Percentiles rank a stretch among this genome's conserved stretches.
phyloP scores from a whole-genome alignment of 495 filamentous ascomycete species.

The Penicillium simplicissimum region DNA sequence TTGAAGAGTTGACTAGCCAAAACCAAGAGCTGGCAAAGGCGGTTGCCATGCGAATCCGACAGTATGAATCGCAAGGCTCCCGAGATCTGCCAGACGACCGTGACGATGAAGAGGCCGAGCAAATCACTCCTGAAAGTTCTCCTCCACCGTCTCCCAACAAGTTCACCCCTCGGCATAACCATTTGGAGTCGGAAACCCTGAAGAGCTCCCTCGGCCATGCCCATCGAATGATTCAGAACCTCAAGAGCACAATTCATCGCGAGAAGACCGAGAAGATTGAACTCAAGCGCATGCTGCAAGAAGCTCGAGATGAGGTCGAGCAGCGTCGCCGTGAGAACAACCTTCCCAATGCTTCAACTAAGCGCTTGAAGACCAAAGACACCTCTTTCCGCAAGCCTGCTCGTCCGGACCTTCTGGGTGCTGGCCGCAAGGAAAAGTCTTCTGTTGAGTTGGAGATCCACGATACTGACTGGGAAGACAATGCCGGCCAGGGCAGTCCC shows the following conservation, averaged over 20 bases:
- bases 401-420: constrained; percentile 73
- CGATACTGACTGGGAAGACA: constrained; percentile 91
- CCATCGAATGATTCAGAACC: constrained; percentile 91
- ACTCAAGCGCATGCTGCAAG: constrained; percentile 91
- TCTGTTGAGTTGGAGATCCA: constrained; percentile 63
- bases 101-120: constrained; percentile 64
- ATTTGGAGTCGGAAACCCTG: constrained; percentile 89
- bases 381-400: constrained; percentile 75
- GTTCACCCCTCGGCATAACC: constrained; percentile 82
- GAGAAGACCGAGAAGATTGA: constrained; percentile 99
- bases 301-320: constrained; percentile 92
- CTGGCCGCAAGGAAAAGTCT: constrained; percentile 68
- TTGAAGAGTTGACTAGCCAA: constrained; percentile 82
- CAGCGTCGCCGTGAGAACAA: constrained; percentile 62
- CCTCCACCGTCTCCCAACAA: constrained; percentile 90
- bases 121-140: constrained; percentile 82
- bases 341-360: constrained; percentile 49
- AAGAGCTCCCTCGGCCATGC: constrained; percentile 93
- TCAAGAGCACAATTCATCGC: constrained; percentile 90
- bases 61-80: constrained; percentile 61
- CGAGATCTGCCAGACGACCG: constrained; percentile 60
- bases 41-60: constrained; percentile 67
- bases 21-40: constrained; percentile 87
- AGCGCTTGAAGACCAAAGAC: constrained; percentile 68
- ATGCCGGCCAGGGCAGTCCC: constrained; percentile 55